Base-by-base conservation (phyloP, 805 yeast genomes). In the Teunomyces barrocoloradensis region DNA sequence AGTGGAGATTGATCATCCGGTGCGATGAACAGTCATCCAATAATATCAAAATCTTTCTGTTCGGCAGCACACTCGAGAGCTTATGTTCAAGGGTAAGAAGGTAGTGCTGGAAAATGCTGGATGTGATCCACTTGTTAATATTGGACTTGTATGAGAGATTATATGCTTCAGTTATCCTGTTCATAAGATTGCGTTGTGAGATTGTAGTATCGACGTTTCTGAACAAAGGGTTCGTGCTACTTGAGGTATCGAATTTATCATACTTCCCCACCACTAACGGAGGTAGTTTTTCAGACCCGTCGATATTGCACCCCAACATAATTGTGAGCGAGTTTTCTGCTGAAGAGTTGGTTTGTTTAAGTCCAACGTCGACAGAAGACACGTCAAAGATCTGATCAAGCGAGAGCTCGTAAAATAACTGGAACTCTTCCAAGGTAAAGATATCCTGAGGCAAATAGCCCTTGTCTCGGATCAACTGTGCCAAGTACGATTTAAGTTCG, bases 11-110 rank as follows among this genome's bases (percentile, higher is more conserved):
- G 56, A 53, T 72, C 6, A 82, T 77, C 44, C 87, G 67, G 58
- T 83, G 88, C 0, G 85, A 76, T 6, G 84, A 77, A 17, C 84
- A 76, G 60, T 83, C 85, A 61, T 82, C 87, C 11, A 83, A 59
- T 2, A 82, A 63, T 5, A 83, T 73, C 50, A 80, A 65, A 43
- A 83, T 80, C 48, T 79, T 79, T 45, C 86, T 65, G 10, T 51
- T 45, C 1, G 70, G 69, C 20, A 72, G 65, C 12, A 68, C 67
- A 41, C 65, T 58, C 1, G 79, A 74, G 20, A 83, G 58, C 51
- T 84, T 73, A 56, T 82, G 84, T 49, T 83, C 87, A 61, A 83
- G 65, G 10, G 82, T 71, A 0, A 79, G 70, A 27, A 83, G 58
- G 77, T 85, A 83, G 53, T 82, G 81, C 52, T 82, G 84, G 53